These are phyloP conservation scores for Naganishia randhawae DNA, from an alignment of 768 basidiomycete genomes.

Conservation along the genomic window DNA sequence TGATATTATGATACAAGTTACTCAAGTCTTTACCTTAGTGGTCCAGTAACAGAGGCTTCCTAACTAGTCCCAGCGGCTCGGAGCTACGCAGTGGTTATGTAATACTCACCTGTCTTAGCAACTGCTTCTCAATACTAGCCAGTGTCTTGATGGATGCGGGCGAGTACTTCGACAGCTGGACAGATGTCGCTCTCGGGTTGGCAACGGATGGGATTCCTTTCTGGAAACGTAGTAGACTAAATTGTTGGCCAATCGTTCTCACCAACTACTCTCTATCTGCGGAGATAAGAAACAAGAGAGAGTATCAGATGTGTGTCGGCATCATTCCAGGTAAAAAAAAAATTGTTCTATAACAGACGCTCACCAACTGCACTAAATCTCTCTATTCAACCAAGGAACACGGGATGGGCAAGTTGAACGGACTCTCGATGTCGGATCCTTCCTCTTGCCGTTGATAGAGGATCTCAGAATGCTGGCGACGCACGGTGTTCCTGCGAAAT, in stretches of 20 bases:
- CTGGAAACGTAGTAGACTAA: background rate
- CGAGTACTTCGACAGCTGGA: background rate
- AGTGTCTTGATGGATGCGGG: too few species aligned
- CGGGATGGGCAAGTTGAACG: background rate
- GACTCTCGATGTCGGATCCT: background rate
- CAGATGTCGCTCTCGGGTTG: background rate
- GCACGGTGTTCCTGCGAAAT: background rate
- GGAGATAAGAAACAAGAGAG: background rate
- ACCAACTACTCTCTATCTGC: background rate
- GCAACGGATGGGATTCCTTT: background rate
- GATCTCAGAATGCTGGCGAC: background rate
- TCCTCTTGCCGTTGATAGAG: background rate
- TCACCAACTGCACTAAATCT: too few species aligned
- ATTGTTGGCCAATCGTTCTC: background rate
- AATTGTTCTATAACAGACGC: background rate
- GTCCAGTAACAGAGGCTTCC: too few species aligned
- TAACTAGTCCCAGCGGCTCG: too few species aligned
- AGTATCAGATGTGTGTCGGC: background rate
- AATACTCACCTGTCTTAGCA: too few species aligned
- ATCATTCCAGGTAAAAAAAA: background rate
- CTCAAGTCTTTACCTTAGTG: too few species aligned
- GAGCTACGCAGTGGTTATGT: too few species aligned
- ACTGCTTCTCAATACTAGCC: too few species aligned
- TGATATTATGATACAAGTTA: too few species aligned
- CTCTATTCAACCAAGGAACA: too few species aligned